Percentiles rank a stretch among this genome's conserved stretches.
phyloP scores from a whole-genome alignment of 179 eudicot species.

The Silene coronaria region DNA sequence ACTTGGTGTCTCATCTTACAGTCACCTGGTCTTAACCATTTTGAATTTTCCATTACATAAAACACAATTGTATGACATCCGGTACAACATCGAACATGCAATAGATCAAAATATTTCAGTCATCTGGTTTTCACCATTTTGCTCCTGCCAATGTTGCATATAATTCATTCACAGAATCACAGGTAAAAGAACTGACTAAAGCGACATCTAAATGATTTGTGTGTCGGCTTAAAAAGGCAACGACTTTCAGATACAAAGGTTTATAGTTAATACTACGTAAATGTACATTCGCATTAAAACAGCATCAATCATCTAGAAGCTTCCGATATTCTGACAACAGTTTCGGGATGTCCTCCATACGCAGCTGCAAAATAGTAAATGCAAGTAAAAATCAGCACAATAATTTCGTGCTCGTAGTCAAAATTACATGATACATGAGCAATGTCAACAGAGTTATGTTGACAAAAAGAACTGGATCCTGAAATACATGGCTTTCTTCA shows the following conservation, averaged over 20 bases:
- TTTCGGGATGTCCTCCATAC: conserved; percentile 26
- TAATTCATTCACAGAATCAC: too few species aligned
- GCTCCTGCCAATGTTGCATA: too few species aligned
- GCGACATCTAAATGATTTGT: too few species aligned
- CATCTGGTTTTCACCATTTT: too few species aligned
- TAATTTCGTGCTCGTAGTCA: background rate
- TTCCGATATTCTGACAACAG: conserved; percentile 25
- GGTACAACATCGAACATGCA: too few species aligned
- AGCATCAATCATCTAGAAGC: conserved; percentile 20
- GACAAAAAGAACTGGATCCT: background rate
- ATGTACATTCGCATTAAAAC: background rate
- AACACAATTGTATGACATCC: too few species aligned
- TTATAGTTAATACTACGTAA: background rate
- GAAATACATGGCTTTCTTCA: background rate
- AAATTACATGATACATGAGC: background rate
- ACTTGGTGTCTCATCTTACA: too few species aligned
- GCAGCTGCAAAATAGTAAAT: conserved; percentile 18
- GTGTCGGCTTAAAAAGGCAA: background rate
- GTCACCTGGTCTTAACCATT: too few species aligned
- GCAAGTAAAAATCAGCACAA: background rate
- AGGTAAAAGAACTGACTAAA: too few species aligned
- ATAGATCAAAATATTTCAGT: too few species aligned
- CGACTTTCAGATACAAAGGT: background rate
- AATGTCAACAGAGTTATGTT: background rate
- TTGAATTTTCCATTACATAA: too few species aligned